These are phyloP conservation scores for Pythium periplocum DNA, from an alignment of 352 stramenopile genomes.

Conservation along the genomic window DNA sequence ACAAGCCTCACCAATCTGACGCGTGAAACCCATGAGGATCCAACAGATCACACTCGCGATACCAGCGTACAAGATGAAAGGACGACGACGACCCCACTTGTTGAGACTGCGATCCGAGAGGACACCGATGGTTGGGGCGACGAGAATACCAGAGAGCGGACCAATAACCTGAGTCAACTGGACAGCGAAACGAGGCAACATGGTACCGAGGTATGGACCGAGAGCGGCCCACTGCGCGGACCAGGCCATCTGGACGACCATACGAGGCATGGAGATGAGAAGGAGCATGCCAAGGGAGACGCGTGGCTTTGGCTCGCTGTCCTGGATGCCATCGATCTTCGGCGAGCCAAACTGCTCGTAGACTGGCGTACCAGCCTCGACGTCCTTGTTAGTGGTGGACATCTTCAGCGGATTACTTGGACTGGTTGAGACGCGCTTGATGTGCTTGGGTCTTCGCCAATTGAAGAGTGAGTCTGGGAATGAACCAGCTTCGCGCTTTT, in stretches of 20 bases:
- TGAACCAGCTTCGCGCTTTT: too few relatives aligned
- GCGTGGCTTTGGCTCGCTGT: neutral
- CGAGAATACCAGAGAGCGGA: slow-evolving; percentile 20
- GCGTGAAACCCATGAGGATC: slow-evolving; percentile 47
- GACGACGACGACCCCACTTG: slow-evolving; percentile 15
- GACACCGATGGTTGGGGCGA: slow-evolving; percentile 18
- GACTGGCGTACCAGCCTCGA: neutral
- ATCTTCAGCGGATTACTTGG: neutral
- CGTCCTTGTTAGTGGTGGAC: neutral
- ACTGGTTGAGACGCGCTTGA: too few relatives aligned
- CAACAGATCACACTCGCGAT: slow-evolving; percentile 39
- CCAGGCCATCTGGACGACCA: slow-evolving; percentile 23
- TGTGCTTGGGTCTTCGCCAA: too few relatives aligned
- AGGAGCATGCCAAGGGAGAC: slow-evolving; percentile 30
- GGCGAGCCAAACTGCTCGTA: slow-evolving; percentile 13
- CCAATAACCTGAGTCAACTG: slow-evolving; percentile 30
- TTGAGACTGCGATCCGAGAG: neutral
- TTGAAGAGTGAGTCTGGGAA: too few relatives aligned
- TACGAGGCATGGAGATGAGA: slow-evolving; percentile 42
- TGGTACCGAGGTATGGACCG: slow-evolving; percentile 35
- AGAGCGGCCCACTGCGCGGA: slow-evolving; percentile 28
- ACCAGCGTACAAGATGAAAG: slow-evolving; percentile 10
- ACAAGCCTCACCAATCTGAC: slow-evolving; percentile 37
- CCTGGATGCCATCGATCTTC: slow-evolving; percentile 14
- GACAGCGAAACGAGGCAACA: slow-evolving; percentile 31